phyloP scores from a whole-genome alignment of 768 basidiomycete species.

The Lentinula lateritia region DNA sequence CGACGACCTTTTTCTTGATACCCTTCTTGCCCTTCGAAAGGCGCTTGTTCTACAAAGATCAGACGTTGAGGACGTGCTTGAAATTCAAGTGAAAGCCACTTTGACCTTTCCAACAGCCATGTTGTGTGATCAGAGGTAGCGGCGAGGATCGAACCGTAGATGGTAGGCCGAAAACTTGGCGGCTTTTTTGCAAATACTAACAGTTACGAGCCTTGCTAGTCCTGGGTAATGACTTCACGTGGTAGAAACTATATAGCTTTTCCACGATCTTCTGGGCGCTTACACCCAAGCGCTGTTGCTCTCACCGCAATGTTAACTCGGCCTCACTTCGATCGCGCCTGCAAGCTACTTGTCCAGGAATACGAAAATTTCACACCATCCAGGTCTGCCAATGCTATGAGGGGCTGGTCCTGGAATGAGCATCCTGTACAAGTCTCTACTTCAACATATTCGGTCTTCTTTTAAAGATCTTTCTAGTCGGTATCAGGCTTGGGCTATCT shows the following conservation, averaged over 20 bases:
- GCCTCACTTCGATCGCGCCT: conserved; percentile 53
- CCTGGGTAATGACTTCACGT: conserved; percentile 16
- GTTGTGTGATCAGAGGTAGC: conserved; percentile 34
- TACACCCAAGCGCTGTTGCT: background rate
- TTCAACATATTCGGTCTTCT: conserved; percentile 3
- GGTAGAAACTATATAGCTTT: conserved; percentile 6
- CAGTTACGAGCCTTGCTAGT: conserved; percentile 39
- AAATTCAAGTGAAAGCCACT: conserved; percentile 4
- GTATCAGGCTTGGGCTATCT: conserved; percentile 41
- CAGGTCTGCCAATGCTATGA: conserved; percentile 11
- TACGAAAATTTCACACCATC: conserved; percentile 5
- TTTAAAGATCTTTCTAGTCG: conserved; percentile 20
- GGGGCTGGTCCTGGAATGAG: conserved; percentile 60
- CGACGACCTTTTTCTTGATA: conserved; percentile 99
- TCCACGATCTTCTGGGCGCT: background rate
- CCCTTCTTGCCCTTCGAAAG: conserved; percentile 98
- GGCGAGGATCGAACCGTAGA: conserved; percentile 34
- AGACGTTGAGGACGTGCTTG: conserved; percentile 8
- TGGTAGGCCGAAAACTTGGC: conserved; percentile 5
- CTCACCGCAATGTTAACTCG: conserved; percentile 42
- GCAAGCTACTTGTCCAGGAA: conserved; percentile 42
- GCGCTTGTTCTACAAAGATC: conserved; percentile 78
- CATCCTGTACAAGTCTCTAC: conserved; percentile 37
- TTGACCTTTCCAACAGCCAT: conserved; percentile 91
- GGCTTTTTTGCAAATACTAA: conserved; percentile 19